Evolutionary conservation across 2,329 filamentous ascomycete species (phyloP).

Genomic region (Botryotinia convoluta): DNA sequence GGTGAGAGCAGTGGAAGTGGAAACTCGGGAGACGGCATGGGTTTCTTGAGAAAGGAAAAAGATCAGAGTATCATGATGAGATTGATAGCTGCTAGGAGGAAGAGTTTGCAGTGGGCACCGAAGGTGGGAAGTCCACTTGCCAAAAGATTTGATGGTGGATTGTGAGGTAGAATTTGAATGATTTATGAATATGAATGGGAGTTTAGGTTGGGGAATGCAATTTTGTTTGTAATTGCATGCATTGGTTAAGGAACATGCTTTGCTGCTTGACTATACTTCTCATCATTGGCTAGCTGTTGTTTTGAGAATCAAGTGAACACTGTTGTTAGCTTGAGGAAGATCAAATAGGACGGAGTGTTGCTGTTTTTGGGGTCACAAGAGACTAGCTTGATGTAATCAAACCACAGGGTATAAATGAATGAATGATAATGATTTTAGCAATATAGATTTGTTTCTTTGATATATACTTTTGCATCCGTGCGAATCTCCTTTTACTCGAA

Average conservation of each 20-base stretch:
- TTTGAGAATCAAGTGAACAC: neutral
- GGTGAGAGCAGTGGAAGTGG: constrained; percentile 4
- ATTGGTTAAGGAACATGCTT: neutral
- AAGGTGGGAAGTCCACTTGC: constrained; percentile 71
- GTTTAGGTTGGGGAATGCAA: neutral
- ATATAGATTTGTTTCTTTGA: neutral
- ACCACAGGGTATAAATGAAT: neutral
- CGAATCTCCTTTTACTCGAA: no score
- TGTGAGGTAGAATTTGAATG: neutral
- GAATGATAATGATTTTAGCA: neutral
- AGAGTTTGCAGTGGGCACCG: constrained; percentile 75
- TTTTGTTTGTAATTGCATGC: neutral
- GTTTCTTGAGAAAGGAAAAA: constrained; percentile 49
- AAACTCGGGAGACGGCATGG: neutral
- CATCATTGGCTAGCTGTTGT: neutral
- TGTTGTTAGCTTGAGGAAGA: neutral
- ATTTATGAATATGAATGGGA: neutral
- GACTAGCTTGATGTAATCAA: neutral
- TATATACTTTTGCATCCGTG: no score
- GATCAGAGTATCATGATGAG: constrained; percentile 46
- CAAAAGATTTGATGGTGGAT: constrained; percentile 38
- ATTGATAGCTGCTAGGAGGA: constrained; percentile 69
- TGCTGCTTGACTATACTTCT: neutral
- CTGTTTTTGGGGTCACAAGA: neutral
- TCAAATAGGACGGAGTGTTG: neutral